A percentile compares a stretch with the other conserved stretches of the same genome.
These are phyloP conservation scores for Eucalyptus viminalis DNA, from an alignment of 345 rosid species.

Conservation along the genomic window DNA sequence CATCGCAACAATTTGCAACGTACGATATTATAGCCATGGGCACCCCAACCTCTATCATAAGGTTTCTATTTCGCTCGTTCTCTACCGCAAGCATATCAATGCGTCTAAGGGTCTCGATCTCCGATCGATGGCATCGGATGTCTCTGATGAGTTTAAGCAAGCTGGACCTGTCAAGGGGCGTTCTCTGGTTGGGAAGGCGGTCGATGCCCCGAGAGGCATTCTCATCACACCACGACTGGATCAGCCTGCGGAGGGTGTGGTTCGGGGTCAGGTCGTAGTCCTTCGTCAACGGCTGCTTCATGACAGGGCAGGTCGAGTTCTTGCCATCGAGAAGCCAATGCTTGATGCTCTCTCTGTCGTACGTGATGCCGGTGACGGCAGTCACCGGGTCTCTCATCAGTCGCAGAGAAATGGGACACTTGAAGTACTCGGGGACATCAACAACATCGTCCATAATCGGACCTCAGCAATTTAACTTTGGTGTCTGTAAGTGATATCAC, in stretches of 20 bases:
- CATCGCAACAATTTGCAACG: constrained; percentile 9
- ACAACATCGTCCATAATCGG: constrained; percentile 13
- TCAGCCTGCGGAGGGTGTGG: constrained; percentile 58
- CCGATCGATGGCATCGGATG: constrained; percentile 6
- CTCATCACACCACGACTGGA: constrained; percentile 64
- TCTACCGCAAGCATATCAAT: constrained; percentile 37
- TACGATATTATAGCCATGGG: constrained; percentile 24
- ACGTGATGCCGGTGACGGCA: constrained; percentile 65
- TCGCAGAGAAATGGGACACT: constrained; percentile 75
- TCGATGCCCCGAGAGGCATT: constrained; percentile 40
- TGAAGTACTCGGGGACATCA: constrained; percentile 58
- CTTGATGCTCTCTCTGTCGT: constrained; percentile 72
- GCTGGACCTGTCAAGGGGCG: constrained; percentile 18
- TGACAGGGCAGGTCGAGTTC: constrained; percentile 42
- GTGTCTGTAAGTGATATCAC: background rate
- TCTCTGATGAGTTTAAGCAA: constrained; percentile 18
- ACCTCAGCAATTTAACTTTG: background rate
- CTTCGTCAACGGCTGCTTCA: constrained; percentile 40
- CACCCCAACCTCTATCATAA: constrained; percentile 41
- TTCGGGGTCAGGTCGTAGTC: constrained; percentile 69
- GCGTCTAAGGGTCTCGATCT: constrained; percentile 8
- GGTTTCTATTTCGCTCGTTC: constrained; percentile 32
- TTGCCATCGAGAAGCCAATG: constrained; percentile 38
- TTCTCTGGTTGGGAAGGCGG: constrained; percentile 45
- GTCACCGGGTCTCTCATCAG: constrained; percentile 91